phyloP scores from a whole-genome alignment of 2,329 filamentous ascomycete genomes.

The Colletotrichum sp. region DNA sequence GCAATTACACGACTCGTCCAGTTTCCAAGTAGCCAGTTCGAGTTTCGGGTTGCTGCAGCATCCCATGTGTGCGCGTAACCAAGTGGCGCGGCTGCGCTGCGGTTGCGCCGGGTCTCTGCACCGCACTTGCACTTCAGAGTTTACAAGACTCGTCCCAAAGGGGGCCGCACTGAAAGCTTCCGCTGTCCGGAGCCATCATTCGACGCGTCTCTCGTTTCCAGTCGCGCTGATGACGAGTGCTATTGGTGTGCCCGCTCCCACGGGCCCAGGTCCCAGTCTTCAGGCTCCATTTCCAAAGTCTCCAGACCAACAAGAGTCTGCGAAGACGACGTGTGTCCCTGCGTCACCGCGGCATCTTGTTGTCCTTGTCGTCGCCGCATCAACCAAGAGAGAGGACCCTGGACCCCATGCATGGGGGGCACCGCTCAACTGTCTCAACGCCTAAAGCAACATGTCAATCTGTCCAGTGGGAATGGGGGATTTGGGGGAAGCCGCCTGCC shows the following conservation, averaged over 20 bases:
- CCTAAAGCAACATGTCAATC: conserved; percentile 8
- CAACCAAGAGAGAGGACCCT: conserved; percentile 11
- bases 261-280: not conserved
- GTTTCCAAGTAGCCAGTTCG: not conserved
- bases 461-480: conserved; percentile 1
- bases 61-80: not conserved
- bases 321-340: not conserved
- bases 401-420: not conserved
- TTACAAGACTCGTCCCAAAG: conserved; percentile 4
- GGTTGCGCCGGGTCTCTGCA: not conserved
- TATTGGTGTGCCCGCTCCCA: not conserved
- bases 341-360: conserved; percentile 7
- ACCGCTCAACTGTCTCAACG: conserved; percentile 10
- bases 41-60: conserved; percentile 5
- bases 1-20: not conserved
- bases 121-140: not conserved
- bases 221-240: not conserved
- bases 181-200: not conserved
- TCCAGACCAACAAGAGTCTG: not conserved
- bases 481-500: conserved; percentile 6
- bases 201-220: conserved; percentile 4
- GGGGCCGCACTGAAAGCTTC: not conserved
- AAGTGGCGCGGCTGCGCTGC: not conserved
- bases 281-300: not conserved
- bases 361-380: conserved; percentile 15